Base-by-base conservation (phyloP, 2,329 filamentous ascomycete species). In the Arthrinium puccinioides region DNA sequence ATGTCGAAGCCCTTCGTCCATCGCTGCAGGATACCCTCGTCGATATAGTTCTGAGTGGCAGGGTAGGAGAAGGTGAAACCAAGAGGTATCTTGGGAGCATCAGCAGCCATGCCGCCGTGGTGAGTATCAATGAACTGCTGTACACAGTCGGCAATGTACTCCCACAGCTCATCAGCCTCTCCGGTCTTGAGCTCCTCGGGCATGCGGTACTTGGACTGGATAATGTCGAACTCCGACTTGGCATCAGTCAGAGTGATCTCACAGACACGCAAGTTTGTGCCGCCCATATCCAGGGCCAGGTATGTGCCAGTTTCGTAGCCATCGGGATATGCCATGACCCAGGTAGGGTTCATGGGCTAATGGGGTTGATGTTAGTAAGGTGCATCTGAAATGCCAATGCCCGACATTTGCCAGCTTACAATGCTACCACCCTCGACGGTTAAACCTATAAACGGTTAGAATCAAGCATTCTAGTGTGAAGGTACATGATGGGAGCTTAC, bases 1-100 rank as follows among this genome's bases (percentile, higher is more conserved):
- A 97, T 94, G 57, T 96, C 89, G 56, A 96, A 96, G 3, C 90
- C 90, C 70, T 97, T 97, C 50, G 90, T 96, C 90, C 90, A 97
- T 51, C 88, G 81, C 64, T 96, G 89, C 40, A 96, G 74, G 26
- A 95, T 74, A 49, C 89, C 90, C 61, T 94, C 86, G 50, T 96
- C 87, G 54, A 96, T 89, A 63, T 88, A 90, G 51, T 94, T 79
- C 62, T 96, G 90, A 1, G 86, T 92, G 13, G 88, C 89, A 3
- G 90, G 90, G 60, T 95, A 96, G 4, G 87, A 94, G 67, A 97
- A 97, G 31, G 90, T 96, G 68, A 96, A 96, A 54, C 90, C 90
- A 6, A 96, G 76, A 7, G 87, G 85, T 38, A 89, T 68, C 51
- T 76, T 76, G 18, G 75, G 73, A 18, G 86, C 55, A 46, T 78